A percentile compares a stretch with the other conserved stretches of the same genome.
Evolutionary conservation across 352 stramenopile species (phyloP).

Genomic region (Plasmopara viticola): DNA sequence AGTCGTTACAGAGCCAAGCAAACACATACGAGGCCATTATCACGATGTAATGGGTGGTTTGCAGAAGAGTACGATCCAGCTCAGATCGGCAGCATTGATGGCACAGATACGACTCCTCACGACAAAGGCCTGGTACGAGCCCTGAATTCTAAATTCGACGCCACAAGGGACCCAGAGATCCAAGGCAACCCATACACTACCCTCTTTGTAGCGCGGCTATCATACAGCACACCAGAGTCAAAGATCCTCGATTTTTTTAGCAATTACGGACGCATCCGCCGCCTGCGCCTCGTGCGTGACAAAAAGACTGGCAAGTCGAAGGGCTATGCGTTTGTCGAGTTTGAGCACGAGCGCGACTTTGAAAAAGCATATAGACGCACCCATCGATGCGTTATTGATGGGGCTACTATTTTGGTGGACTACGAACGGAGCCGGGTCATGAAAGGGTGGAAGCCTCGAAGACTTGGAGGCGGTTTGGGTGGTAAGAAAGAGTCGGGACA

Average conservation of each 20-base stretch:
- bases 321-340: slow-evolving; percentile 80
- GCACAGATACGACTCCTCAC: slow-evolving; percentile 49
- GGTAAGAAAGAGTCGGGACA: slow-evolving; percentile 76
- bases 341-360: slow-evolving; percentile 46
- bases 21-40: neutral
- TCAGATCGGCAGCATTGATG: slow-evolving; percentile 68
- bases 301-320: slow-evolving; percentile 54
- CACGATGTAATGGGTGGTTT: slow-evolving; percentile 39
- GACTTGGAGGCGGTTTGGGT: slow-evolving; percentile 71
- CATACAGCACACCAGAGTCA: slow-evolving; percentile 48
- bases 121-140: slow-evolving; percentile 60
- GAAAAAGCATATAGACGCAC: slow-evolving; percentile 45
- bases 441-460: slow-evolving; percentile 73
- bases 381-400: slow-evolving; percentile 56
- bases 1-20: slow-evolving; percentile 14
- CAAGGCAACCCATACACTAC: slow-evolving; percentile 52
- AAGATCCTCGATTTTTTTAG: slow-evolving; percentile 39
- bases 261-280: slow-evolving; percentile 36
- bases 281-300: slow-evolving; percentile 63
- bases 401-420: slow-evolving; percentile 59
- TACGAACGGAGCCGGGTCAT: slow-evolving; percentile 75
- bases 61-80: slow-evolving; percentile 59
- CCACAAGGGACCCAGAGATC: slow-evolving; percentile 54
- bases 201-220: slow-evolving; percentile 66
- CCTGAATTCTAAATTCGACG: slow-evolving; percentile 41